Evolutionary conservation across 2,329 filamentous ascomycete genomes (phyloP), one percentile per base, ranked within the genome.

Genomic region (Chrysoporthe deuterocubensis): DNA sequence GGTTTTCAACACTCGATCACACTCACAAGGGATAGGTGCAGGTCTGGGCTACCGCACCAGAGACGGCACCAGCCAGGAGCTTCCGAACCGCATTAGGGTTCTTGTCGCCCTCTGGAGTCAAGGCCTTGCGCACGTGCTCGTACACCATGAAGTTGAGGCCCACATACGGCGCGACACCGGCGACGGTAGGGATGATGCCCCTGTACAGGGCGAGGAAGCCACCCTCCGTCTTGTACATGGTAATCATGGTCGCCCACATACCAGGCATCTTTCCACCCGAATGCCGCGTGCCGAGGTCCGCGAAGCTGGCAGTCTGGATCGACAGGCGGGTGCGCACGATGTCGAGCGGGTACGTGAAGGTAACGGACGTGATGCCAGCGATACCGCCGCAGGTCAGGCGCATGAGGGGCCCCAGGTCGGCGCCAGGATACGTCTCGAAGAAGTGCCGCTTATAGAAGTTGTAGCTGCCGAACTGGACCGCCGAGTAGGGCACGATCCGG

Each of bases 71-170:
- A 4, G 96, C 95, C 40, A 90, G 86, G 54, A 99, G 84, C 77
- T 98, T 99, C 65, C 95, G 89, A 64, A 88, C 78, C 1, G 93
- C 87, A 70, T 84, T 89, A 0, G 96, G 96, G 72, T 97, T 93
- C 75, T 92, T 87, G 71, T 97, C 90, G 57, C 96, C 96, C 63
- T 97, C 93, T 1, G 90, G 91, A 0, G 96, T 99, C 72, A 99
- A 85, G 73, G 91, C 90, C 74, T 90, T 89, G 69, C 96, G 90
- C 68, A 94, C 90, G 61, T 91, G 91, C 79, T 99, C 96, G 80
- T 99, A 99, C 6, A 93, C 93, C 94, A 98, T 98, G 79, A 99
- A 99, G 79, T 99, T 99, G 65, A 99, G 84, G 50, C 96, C 96
- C 70, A 99, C 95, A 78, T 98, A 98, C 72, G 96, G 96, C 52